These are phyloP conservation scores for Parietaria judaica DNA, from an alignment of 306 rosid species.

Conservation along the genomic window DNA sequence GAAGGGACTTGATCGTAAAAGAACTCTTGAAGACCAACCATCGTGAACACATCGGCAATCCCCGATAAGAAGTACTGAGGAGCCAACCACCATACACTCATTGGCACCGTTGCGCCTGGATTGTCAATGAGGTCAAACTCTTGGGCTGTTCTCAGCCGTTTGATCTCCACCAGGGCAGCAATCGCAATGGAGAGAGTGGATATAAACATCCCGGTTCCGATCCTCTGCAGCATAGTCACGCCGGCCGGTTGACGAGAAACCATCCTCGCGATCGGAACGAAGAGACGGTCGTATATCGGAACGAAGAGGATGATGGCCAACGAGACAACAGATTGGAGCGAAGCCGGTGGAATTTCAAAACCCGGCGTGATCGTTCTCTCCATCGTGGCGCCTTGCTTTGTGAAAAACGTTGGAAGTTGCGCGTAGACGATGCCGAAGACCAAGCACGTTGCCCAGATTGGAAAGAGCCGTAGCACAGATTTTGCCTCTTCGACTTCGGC, in stretches of 20 bases:
- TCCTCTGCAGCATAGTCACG: slow-evolving; percentile 62
- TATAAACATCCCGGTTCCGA: slow-evolving; percentile 53
- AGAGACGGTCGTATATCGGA: slow-evolving; percentile 46
- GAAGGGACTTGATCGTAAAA: slow-evolving; percentile 66
- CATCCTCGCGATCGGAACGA: slow-evolving; percentile 49
- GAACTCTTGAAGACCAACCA: slow-evolving; percentile 71
- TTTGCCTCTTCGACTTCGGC: slow-evolving; percentile 49
- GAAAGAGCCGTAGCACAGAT: slow-evolving; percentile 29
- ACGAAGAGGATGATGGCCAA: slow-evolving; percentile 26
- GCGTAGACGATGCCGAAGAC: slow-evolving; percentile 32
- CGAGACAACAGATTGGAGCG: slow-evolving; percentile 37
- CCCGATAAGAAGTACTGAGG: slow-evolving; percentile 57
- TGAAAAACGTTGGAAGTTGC: slow-evolving; percentile 41
- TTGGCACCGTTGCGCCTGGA: slow-evolving; percentile 43
- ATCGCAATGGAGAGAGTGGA: slow-evolving; percentile 29
- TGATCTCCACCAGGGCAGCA: slow-evolving; percentile 51
- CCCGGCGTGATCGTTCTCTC: slow-evolving; percentile 38
- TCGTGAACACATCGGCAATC: slow-evolving; percentile 39
- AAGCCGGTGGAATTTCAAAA: slow-evolving; percentile 48
- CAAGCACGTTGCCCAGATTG: slow-evolving; percentile 46
- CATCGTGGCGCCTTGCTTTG: slow-evolving; percentile 55
- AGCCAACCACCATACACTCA: slow-evolving; percentile 72
- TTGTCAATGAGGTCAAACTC: slow-evolving; percentile 40
- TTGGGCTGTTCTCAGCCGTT: slow-evolving; percentile 43
- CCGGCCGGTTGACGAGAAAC: slow-evolving; percentile 51